phyloP scores from a whole-genome alignment of 1,284 basidiomycete species.

The Lentinus polychrous region DNA sequence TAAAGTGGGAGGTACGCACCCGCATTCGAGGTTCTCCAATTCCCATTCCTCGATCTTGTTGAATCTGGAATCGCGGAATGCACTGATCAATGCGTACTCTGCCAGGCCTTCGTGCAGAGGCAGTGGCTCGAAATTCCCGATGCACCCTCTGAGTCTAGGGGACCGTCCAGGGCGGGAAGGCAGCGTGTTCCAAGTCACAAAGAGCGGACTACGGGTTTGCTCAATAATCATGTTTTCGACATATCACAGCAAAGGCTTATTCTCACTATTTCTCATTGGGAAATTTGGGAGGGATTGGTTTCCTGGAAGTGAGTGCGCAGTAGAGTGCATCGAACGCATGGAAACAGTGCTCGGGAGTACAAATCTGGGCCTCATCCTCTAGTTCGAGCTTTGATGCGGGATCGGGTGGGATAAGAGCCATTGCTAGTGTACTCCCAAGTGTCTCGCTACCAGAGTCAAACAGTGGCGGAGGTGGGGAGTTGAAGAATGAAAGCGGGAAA shows the following conservation, averaged over 20 bases:
- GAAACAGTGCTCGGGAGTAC: conserved; percentile 68
- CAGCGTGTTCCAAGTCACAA: conserved; percentile 92
- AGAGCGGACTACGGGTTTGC: conserved; percentile 64
- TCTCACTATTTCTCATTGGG: conserved; percentile 69
- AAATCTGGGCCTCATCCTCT: conserved; percentile 35
- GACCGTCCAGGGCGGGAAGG: conserved; percentile 51
- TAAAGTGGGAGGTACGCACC: conserved; percentile 47
- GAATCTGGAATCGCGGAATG: conserved; percentile 68
- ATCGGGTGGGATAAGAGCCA: conserved; percentile 30
- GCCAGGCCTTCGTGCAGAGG: conserved; percentile 71
- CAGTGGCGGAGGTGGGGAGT: not conserved
- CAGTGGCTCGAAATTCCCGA: conserved; percentile 86
- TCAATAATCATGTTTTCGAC: not conserved
- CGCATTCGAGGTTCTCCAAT: conserved; percentile 77
- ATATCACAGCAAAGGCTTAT: not conserved
- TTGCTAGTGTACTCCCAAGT: conserved; percentile 8
- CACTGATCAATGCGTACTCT: conserved; percentile 88
- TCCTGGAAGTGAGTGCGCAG: conserved; percentile 53
- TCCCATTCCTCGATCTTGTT: conserved; percentile 71
- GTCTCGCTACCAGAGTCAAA: not conserved
- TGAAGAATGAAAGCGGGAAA: not conserved
- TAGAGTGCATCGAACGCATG: conserved; percentile 76
- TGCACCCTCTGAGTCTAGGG: conserved; percentile 82
- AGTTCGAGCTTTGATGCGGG: conserved; percentile 26
- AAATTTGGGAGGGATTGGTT: conserved; percentile 52